Base-by-base conservation (phyloP, 805 yeast species). In the Hermanozyma aechmeae region DNA sequence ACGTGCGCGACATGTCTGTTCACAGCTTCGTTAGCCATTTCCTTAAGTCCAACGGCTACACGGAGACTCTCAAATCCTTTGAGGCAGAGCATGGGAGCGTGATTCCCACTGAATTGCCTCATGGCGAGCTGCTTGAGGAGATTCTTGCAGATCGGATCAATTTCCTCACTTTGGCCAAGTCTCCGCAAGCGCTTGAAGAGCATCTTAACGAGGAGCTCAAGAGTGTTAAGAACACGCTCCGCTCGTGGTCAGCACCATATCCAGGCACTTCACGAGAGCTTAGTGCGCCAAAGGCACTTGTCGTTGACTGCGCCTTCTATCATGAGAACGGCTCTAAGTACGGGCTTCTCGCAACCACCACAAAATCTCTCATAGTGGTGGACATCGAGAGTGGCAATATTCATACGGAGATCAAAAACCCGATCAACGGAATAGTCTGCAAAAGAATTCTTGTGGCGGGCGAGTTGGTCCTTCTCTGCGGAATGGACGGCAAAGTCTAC, bases 11-110 rank as follows among this genome's bases (percentile, higher is more conserved):
- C 23, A 46, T 42, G 51, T 35, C 49, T 10, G 44, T 46, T 15
- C 55, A 51, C 26, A 34, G 40, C 23, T 48, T 78, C 18, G 58
- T 80, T 9, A 85, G 82, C 0, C 72, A 74, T 17, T 79, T 70
- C 38, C 58, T 80, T n/a, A 48, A 60, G 16, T 53, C 61, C n/a
- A 61, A 72, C 16, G 70, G 72, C 1, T 65, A 61, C 26, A 35
- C 31, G 2, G 55, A 53, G 1, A 71, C 87, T 0, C 49, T 77
- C 10, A 44, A 50, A n/a, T 42, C 56, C 3, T 70, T 78, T 27
- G 68, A 74, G 37, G 35, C 41, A 11, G 77, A 72, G 32, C 43
- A 59, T 26, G 68, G 71, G 8, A 49, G 35, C 24, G 51, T 59
- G 4, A 47, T 64, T 12, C 29, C 30, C 22, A 16, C 40, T 1